Percentiles rank a stretch among this genome's conserved stretches.
Evolutionary conservation across 495 filamentous ascomycete species (phyloP).

Genomic region (Copromyces sp.): DNA sequence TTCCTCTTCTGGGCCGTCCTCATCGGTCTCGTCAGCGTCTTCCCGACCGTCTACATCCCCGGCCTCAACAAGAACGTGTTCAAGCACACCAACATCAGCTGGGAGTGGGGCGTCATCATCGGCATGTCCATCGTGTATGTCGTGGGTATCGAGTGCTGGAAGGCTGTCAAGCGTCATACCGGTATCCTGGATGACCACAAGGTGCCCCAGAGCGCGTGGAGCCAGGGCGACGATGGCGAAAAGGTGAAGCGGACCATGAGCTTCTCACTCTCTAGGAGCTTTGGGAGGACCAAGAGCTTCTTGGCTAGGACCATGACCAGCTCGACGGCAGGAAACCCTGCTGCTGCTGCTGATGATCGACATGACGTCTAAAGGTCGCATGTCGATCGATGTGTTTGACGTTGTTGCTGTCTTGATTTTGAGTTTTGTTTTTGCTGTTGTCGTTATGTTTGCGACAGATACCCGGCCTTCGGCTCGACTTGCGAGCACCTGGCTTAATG

Average conservation of each 20-base stretch:
- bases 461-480: not conserved
- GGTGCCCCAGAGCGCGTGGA: slow-evolving; percentile 29
- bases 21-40: slow-evolving; percentile 55
- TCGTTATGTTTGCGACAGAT: not conserved
- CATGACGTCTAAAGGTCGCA: not conserved
- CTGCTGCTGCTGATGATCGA: not conserved
- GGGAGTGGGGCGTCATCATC: slow-evolving; percentile 61
- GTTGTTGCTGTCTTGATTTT: not conserved
- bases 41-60: slow-evolving; percentile 66
- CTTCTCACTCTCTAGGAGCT: slow-evolving; percentile 34
- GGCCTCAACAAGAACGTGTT: slow-evolving; percentile 58
- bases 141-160: slow-evolving; percentile 55
- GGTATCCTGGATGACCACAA: slow-evolving; percentile 34
- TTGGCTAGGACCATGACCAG: slow-evolving; percentile 9
- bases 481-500: not conserved
- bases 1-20: slow-evolving; percentile 69
- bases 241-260: slow-evolving; percentile 25
- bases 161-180: slow-evolving; percentile 46
- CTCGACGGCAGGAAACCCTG: slow-evolving; percentile 1
- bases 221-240: slow-evolving; percentile 32
- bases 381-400: slow-evolving; percentile 1
- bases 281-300: slow-evolving; percentile 18
- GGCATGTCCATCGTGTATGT: slow-evolving; percentile 53
- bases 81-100: slow-evolving; percentile 61
- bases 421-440: not conserved